Base-by-base conservation (phyloP, 2,329 filamentous ascomycete species). In the Talaromyces sp. region DNA sequence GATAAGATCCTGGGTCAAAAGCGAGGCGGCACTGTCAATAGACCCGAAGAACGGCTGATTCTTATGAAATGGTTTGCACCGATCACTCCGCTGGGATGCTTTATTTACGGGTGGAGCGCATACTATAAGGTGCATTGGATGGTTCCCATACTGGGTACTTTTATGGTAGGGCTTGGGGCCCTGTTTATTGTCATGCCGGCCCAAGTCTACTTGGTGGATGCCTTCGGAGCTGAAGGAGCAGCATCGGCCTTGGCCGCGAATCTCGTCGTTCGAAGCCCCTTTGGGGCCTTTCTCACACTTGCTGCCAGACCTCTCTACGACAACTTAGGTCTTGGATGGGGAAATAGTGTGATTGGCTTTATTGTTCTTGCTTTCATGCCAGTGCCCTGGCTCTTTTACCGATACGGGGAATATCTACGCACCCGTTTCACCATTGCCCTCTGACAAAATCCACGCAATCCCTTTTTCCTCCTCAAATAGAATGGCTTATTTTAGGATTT, bases 121-220 rank as follows among this genome's bases (percentile, higher is more conserved):
- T 69, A 83, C 56, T 67, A 73, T 31, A 65, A 70, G 2, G 68
- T 75, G 1, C 80, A 82, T 63, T 84, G 80, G 79, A 79, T 84
- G 37, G 72, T 82, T 9, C 81, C 81, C 0, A 81, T 84, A 61
- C 71, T 84, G 45, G 83, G 82, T 6, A 78, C 80, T 1, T 73
- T 74, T 3, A 69, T 82, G 9, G 79, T 82, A 25, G 78, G 80
- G 0, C 71, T 74, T 2, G 81, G 81, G 0, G 75, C 78, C 5
- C 82, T 82, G 28, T 43, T 53, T 10, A 58, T 61, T 35, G 78
- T 82, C 21, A 64, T 67, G 65, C 79, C 79, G 51, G 77, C 80
- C 40, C 80, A 83, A 48, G 82, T 81, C 17, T 86, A 86, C 63
- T 75, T 85, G 3, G 78, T 86, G 19, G 82, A 85, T 61, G 77